Base-by-base conservation (phyloP, 1,139 yeast species). In the Torulaspora pretoriensis region DNA sequence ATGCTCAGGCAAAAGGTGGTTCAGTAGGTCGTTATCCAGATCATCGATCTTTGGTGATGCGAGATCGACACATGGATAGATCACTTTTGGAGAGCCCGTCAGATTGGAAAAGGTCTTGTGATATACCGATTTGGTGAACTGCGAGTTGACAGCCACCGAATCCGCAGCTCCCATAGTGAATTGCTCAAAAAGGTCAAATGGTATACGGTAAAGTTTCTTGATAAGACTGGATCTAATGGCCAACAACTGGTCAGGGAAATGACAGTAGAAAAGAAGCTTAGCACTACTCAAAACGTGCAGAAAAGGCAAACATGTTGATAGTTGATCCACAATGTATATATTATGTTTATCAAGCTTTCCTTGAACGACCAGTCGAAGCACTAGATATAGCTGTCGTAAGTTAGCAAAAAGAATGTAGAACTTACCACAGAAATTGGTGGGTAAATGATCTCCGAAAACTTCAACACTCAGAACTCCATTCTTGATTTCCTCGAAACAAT, bases 401-500 rank as follows among this genome's bases (percentile, higher is more conserved):
- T 81, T 84, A 6, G 97, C 96, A 67, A 84, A 90, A 8, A 89
- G 65, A 35, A 92, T 90, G 47, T 83, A 81, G 58, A 90, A 81
- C 51, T 73, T 76, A 9, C 89, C 87, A 13, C 67, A 52, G 8
- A 90, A 47, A 40, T 74, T 70, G 1, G 90, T 80, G 3, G 99
- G 98, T 14, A 92, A 67, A 47, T 78, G 59, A 66, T 92, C 95
- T 1, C 98, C 99, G 50, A 74, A 72, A 0, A 90, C 96, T 22
- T 71, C 68, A 9, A 87, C 95, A 10, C 74, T 64, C 38, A 92
- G 64, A 8, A 67, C 55, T 2, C 72, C 78, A 42, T 73, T 70
- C 32, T 78, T 72, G 2, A 89, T 83, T 64, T 92, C 99, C 56
- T 90, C 97, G 61, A 94, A 92, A 58, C 97, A 86, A 62, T 92